Percentiles rank a stretch among this genome's conserved stretches.
Conservation (phyloP, 352 stramenopile species). For the Peronosclerospora sorghi region DNA sequence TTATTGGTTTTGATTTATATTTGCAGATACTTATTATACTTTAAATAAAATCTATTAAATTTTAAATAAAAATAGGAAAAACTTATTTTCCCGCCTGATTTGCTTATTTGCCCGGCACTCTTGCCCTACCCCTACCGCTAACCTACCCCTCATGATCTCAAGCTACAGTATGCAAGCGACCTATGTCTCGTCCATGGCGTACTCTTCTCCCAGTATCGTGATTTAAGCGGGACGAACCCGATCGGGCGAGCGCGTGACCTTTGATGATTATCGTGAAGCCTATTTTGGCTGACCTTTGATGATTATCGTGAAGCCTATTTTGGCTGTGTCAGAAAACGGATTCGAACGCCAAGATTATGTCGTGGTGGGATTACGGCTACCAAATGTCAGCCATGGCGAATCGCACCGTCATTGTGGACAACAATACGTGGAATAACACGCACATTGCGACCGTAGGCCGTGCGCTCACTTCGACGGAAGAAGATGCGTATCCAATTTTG, state of each 20-base stretch:
- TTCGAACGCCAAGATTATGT: constrained; percentile 79
- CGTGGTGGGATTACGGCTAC: constrained; percentile 89
- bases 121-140: too few species aligned
- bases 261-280: constrained; percentile 60
- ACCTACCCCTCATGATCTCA: constrained; percentile 58
- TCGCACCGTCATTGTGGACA: constrained; percentile 89
- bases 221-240: constrained; percentile 78
- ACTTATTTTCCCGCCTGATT: too few species aligned
- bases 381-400: constrained; percentile 89
- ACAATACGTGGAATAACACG: constrained; percentile 96
- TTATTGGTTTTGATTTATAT: too few species aligned
- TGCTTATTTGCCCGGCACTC: too few species aligned
- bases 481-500: constrained; percentile 85
- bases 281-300: constrained; percentile 93
- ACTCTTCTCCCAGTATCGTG: constrained; percentile 86
- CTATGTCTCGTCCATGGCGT: too few species aligned
- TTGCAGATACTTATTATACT: too few species aligned
- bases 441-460: constrained; percentile 91
- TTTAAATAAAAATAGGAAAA: too few species aligned
- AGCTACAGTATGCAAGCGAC: constrained; percentile 84
- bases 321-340: constrained; percentile 87
- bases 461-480: constrained; percentile 70
- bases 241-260: too few species aligned
- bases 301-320: constrained; percentile 96
- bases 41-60: too few species aligned